Conservation (phyloP, 2,329 filamentous ascomycete species). For the Talaromyces sp. region DNA sequence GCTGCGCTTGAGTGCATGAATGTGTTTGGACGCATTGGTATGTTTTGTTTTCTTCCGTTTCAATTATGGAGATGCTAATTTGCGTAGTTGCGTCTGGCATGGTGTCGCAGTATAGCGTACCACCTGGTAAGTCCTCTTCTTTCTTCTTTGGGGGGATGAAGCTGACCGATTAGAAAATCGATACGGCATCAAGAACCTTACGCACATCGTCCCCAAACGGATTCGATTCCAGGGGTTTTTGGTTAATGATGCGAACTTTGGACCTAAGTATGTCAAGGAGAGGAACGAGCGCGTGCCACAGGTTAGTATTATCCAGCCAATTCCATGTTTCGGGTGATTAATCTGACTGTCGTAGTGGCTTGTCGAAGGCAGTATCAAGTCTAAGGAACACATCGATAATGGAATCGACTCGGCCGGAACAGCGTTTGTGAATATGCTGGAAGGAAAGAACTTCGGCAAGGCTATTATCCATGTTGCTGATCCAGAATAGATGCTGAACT, state of each 20-base stretch:
- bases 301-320: neutral
- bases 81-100: slow-evolving; percentile 54
- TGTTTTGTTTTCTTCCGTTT: neutral
- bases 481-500: slow-evolving; percentile 4
- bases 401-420: slow-evolving; percentile 75
- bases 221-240: slow-evolving; percentile 72
- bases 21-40: slow-evolving; percentile 58
- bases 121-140: slow-evolving; percentile 20
- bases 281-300: slow-evolving; percentile 11
- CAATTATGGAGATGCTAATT: neutral
- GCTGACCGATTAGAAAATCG: slow-evolving; percentile 43
- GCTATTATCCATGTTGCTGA: slow-evolving; percentile 61
- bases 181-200: slow-evolving; percentile 66
- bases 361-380: slow-evolving; percentile 71
- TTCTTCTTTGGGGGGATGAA: neutral
- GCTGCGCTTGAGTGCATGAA: slow-evolving; percentile 66
- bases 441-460: slow-evolving; percentile 84
- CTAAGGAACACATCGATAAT: slow-evolving; percentile 64
- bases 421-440: slow-evolving; percentile 70
- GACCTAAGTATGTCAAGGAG: slow-evolving; percentile 55
- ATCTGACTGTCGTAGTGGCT: slow-evolving; percentile 60
- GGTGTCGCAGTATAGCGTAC: slow-evolving; percentile 73
- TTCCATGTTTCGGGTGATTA: neutral
- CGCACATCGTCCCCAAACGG: slow-evolving; percentile 63
- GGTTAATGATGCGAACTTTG: slow-evolving; percentile 64